These are phyloP conservation scores for Tulasnella sp. DNA, from an alignment of 768 basidiomycete species.

Conservation along the genomic window DNA sequence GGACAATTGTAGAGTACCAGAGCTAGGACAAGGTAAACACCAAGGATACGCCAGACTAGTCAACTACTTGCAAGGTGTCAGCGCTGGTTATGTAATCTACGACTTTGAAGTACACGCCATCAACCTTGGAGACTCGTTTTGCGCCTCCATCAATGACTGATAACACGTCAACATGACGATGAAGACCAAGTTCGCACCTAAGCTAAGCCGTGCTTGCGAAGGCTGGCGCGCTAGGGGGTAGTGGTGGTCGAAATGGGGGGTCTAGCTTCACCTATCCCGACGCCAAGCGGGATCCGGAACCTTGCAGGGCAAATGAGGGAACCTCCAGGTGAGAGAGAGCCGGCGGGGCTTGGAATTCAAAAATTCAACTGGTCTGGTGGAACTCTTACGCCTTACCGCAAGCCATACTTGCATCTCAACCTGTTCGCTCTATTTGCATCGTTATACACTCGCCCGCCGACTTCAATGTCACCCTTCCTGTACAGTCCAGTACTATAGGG, in stretches of 20 bases:
- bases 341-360: constrained; percentile 57
- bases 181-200: constrained; percentile 41
- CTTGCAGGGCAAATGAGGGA: constrained; percentile 42
- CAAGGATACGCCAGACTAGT: constrained; percentile 73
- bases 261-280: constrained; percentile 81
- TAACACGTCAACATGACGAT: constrained; percentile 20
- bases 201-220: constrained; percentile 63
- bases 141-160: constrained; percentile 57
- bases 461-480: too few relatives aligned
- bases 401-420: too few relatives aligned
- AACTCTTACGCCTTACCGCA: too few relatives aligned
- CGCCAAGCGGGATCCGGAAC: constrained; percentile 72
- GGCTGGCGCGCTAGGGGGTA: constrained; percentile 49
- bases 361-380: too few relatives aligned
- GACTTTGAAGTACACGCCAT: too few relatives aligned
- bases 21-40: constrained; percentile 74
- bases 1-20: constrained; percentile 77
- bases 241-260: constrained; percentile 65
- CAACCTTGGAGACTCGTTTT: constrained; percentile 65
- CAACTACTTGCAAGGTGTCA: too few relatives aligned
- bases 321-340: constrained; percentile 1
- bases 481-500: too few relatives aligned
- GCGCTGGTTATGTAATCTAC: too few relatives aligned
- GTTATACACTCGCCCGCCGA: too few relatives aligned
- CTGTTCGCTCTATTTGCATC: too few relatives aligned